Percentiles rank a stretch among this genome's conserved stretches.
Evolutionary conservation across 148 eudicot species (phyloP).

Genomic region (Suaeda aralocaspica): DNA sequence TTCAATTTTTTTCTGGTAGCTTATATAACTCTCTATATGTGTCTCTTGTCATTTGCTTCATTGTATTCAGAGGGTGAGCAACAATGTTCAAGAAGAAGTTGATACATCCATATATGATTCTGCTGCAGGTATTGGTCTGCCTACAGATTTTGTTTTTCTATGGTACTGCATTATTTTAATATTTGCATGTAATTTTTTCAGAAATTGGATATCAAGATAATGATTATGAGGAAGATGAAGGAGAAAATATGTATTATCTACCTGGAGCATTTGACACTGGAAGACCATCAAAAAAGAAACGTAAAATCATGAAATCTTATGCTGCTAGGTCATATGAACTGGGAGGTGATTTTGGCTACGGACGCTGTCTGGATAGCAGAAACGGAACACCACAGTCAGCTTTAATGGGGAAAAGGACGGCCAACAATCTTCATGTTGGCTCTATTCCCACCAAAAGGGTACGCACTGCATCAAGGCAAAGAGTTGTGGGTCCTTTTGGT

Average conservation of each 20-base stretch:
- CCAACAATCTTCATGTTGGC: constrained; percentile 51
- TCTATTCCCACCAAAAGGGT: constrained; percentile 76
- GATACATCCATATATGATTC: constrained; percentile 58
- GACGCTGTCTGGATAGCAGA: constrained; percentile 47
- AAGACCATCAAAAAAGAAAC: constrained; percentile 56
- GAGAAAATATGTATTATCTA: constrained; percentile 49
- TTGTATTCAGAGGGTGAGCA: constrained; percentile 46
- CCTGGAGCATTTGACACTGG: constrained; percentile 45
- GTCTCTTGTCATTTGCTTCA: constrained; percentile 6
- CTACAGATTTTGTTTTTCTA: constrained; percentile 11
- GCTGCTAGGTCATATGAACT: constrained; percentile 44
- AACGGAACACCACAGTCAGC: constrained; percentile 42
- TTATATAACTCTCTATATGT: neutral
- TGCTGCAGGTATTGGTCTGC: constrained; percentile 50
- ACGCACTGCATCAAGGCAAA: constrained; percentile 87
- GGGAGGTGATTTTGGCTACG: constrained; percentile 51
- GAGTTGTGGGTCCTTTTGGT: constrained; percentile 58
- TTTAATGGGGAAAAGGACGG: constrained; percentile 56
- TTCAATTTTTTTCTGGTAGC: neutral
- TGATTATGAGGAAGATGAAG: constrained; percentile 73
- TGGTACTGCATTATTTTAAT: constrained; percentile 10
- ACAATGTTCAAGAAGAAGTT: constrained; percentile 56
- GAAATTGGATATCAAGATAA: constrained; percentile 53
- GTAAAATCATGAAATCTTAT: constrained; percentile 42
- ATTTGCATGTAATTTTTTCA: constrained; percentile 18